phyloP scores from a whole-genome alignment of 805 yeast genomes.

The Metschnikowia amazonensis region DNA sequence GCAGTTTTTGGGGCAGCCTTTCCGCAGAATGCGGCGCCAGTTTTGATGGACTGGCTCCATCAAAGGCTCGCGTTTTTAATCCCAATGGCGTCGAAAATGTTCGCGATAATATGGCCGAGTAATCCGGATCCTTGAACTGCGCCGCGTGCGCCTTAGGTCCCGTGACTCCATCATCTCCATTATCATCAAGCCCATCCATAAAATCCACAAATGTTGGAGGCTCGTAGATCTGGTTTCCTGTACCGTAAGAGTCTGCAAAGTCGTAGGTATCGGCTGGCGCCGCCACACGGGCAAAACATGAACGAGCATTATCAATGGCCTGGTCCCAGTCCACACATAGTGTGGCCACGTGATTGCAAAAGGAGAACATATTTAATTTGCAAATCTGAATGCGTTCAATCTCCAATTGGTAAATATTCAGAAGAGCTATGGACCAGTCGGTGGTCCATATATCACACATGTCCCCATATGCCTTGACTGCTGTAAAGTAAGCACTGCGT shows the following conservation, averaged over 20 bases:
- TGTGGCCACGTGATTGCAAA: constrained; percentile 67
- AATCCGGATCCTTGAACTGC: constrained; percentile 33
- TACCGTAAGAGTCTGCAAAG: constrained; percentile 53
- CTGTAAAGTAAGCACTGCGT: constrained; percentile 55
- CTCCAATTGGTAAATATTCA: constrained; percentile 63
- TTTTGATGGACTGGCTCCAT: background rate
- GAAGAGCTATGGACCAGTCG: constrained; percentile 68
- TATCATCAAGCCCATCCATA: constrained; percentile 34
- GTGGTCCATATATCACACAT: constrained; percentile 59
- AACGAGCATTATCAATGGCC: constrained; percentile 66
- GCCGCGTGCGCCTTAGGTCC: constrained; percentile 22
- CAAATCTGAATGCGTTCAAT: constrained; percentile 66
- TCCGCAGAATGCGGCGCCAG: background rate
- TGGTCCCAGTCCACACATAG: constrained; percentile 77
- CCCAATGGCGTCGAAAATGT: constrained; percentile 19
- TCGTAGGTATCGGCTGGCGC: constrained; percentile 53
- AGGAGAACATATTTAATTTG: constrained; percentile 73
- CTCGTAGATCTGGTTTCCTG: constrained; percentile 59
- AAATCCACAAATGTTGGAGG: constrained; percentile 66
- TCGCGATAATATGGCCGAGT: constrained; percentile 19
- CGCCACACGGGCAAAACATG: constrained; percentile 64
- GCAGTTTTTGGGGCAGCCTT: background rate
- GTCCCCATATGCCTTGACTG: constrained; percentile 51
- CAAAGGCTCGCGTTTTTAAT: background rate
- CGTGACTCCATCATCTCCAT: constrained; percentile 6